A percentile compares a stretch with the other conserved stretches of the same genome.
These are phyloP conservation scores for Auxenochlorella protothecoides DNA, from an alignment of 139 green algal genomes.

Conservation along the genomic window DNA sequence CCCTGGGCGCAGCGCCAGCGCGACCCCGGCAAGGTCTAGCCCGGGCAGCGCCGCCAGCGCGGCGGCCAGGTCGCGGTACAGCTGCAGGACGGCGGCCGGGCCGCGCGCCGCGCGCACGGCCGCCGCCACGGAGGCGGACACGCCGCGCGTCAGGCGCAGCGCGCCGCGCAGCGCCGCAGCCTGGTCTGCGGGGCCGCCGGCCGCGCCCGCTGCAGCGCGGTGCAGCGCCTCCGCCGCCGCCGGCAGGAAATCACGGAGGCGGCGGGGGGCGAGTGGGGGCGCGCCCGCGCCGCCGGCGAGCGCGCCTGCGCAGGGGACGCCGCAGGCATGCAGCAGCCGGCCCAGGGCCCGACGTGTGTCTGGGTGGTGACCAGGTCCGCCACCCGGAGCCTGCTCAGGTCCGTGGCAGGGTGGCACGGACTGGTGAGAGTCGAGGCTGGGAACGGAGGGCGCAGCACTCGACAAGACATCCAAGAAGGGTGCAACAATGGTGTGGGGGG, in stretches of 20 bases:
- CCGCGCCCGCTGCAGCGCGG: slow-evolving; percentile 12
- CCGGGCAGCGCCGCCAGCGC: slow-evolving; percentile 5
- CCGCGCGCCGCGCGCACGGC: not conserved
- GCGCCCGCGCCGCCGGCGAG: no score
- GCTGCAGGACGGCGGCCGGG: slow-evolving; percentile 5
- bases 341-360: slow-evolving; percentile 21
- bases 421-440: no score
- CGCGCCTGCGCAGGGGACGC: slow-evolving; percentile 5
- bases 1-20: not conserved
- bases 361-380: no score
- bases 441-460: no score
- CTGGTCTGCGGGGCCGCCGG: slow-evolving; percentile 13
- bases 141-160: slow-evolving; percentile 31
- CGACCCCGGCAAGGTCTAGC: slow-evolving; percentile 12
- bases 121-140: slow-evolving; percentile 21
- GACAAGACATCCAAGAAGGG: no score
- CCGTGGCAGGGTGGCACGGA: no score
- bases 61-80: slow-evolving; percentile 9
- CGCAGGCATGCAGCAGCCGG: slow-evolving; percentile 35
- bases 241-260: slow-evolving; percentile 31
- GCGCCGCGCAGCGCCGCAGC: slow-evolving; percentile 35
- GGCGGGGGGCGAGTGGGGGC: not conserved
- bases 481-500: no score
- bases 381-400: no score
- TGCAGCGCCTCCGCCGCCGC: slow-evolving; percentile 31